phyloP scores from a whole-genome alignment of 1,284 basidiomycete species.

The Cryptococcus hybrid region DNA sequence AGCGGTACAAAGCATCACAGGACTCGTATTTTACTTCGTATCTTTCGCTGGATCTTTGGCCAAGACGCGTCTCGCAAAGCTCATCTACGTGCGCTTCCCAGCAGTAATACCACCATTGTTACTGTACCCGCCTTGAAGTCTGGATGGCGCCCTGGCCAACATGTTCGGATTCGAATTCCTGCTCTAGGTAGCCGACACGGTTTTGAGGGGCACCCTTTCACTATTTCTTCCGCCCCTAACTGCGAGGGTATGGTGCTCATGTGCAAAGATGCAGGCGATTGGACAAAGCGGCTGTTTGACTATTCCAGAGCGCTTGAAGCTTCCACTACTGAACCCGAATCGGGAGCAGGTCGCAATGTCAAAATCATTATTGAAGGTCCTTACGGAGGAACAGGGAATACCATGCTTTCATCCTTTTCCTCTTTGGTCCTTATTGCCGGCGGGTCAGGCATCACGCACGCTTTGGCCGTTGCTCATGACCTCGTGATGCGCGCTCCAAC shows the following conservation, averaged over 20 bases:
- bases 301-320: conserved; percentile 13
- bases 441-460: conserved; percentile 45
- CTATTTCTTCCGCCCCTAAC: conserved; percentile 50
- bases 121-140: conserved; percentile 37
- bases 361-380: conserved; percentile 45
- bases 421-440: conserved; percentile 42
- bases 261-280: conserved; percentile 44
- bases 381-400: conserved; percentile 44
- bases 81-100: conserved; percentile 36
- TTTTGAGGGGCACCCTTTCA: conserved; percentile 49
- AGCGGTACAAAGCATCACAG: conserved; percentile 55
- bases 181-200: conserved; percentile 24
- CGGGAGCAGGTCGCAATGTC: not conserved
- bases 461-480: conserved; percentile 39
- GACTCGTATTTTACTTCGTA: conserved; percentile 51
- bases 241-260: conserved; percentile 43
- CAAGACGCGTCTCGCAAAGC: conserved; percentile 43
- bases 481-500: conserved; percentile 34
- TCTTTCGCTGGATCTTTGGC: conserved; percentile 31
- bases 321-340: not conserved
- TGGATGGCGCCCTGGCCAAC: conserved; percentile 52
- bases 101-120: conserved; percentile 40
- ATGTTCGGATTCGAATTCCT: conserved; percentile 48
- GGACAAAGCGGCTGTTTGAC: conserved; percentile 39
- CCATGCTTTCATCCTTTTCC: conserved; percentile 40